A percentile compares a stretch with the other conserved stretches of the same genome.
These are phyloP conservation scores for Aspergillus ruber DNA, from an alignment of 2,329 filamentous ascomycete genomes.

Conservation along the genomic window DNA sequence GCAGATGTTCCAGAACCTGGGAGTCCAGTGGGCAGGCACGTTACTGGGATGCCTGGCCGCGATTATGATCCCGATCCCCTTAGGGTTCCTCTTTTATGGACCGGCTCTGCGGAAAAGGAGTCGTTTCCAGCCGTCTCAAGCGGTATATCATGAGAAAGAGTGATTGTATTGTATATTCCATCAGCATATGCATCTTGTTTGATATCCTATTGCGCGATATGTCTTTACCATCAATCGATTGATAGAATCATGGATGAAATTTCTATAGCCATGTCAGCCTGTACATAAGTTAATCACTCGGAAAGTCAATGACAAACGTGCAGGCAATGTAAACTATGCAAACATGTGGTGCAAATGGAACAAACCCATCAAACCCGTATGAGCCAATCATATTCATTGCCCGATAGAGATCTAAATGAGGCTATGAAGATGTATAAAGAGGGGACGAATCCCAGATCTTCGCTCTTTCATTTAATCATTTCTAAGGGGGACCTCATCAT, in stretches of 20 bases:
- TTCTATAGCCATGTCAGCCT: too few relatives aligned
- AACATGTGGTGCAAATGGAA: not conserved
- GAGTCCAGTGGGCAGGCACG: conserved; percentile 34
- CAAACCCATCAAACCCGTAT: not conserved
- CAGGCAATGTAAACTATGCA: not conserved
- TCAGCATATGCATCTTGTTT: too few relatives aligned
- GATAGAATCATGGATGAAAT: too few relatives aligned
- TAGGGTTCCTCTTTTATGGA: conserved; percentile 27
- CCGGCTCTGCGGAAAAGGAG: conserved; percentile 23
- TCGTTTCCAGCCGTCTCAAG: conserved; percentile 16
- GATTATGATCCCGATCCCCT: conserved; percentile 34
- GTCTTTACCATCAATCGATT: too few relatives aligned
- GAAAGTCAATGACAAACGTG: not conserved
- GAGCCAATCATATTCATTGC: not conserved
- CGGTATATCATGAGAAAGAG: too few relatives aligned
- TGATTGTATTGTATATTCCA: too few relatives aligned
- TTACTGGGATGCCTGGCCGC: conserved; percentile 31
- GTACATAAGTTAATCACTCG: too few relatives aligned
- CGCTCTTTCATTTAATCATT: not conserved
- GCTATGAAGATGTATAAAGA: not conserved
- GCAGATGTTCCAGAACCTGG: conserved; percentile 33
- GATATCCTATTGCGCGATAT: too few relatives aligned
- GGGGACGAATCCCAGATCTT: not conserved
- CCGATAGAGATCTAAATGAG: not conserved
- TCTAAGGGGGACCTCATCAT: not conserved